A percentile compares a stretch with the other conserved stretches of the same genome.
Evolutionary conservation across 768 basidiomycete genomes (phyloP).

Genomic region (Clavulina sp.): DNA sequence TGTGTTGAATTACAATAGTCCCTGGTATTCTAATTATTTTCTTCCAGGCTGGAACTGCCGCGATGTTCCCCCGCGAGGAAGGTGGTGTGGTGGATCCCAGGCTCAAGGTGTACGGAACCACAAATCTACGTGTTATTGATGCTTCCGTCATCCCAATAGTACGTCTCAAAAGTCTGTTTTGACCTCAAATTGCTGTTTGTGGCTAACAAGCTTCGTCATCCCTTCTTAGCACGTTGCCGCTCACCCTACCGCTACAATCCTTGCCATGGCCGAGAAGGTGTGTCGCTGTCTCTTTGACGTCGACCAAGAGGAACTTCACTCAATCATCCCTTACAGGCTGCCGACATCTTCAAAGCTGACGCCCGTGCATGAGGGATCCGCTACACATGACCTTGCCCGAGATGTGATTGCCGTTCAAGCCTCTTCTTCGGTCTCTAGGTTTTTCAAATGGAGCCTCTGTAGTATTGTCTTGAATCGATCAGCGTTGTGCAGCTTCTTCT

Average conservation of each 20-base stretch:
- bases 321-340: neutral
- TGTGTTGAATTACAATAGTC: too few relatives aligned
- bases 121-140: conserved; percentile 1
- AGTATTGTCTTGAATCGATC: too few relatives aligned
- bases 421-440: too few relatives aligned
- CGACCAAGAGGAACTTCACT: neutral
- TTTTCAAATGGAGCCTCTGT: too few relatives aligned
- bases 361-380: too few relatives aligned
- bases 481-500: too few relatives aligned
- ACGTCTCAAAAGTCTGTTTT: neutral
- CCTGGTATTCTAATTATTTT: neutral
- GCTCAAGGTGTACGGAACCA: conserved; percentile 1
- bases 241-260: neutral
- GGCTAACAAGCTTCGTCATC: neutral
- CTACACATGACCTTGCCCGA: too few relatives aligned
- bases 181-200: neutral
- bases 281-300: neutral
- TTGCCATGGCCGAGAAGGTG: neutral
- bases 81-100: neutral
- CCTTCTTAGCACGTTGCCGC: neutral
- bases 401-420: too few relatives aligned
- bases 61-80: neutral
- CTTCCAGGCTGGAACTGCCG: neutral
- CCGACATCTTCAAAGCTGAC: neutral
- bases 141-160: neutral